Conservation (phyloP, 768 basidiomycete genomes). For the Butyriboletus loyo region DNA sequence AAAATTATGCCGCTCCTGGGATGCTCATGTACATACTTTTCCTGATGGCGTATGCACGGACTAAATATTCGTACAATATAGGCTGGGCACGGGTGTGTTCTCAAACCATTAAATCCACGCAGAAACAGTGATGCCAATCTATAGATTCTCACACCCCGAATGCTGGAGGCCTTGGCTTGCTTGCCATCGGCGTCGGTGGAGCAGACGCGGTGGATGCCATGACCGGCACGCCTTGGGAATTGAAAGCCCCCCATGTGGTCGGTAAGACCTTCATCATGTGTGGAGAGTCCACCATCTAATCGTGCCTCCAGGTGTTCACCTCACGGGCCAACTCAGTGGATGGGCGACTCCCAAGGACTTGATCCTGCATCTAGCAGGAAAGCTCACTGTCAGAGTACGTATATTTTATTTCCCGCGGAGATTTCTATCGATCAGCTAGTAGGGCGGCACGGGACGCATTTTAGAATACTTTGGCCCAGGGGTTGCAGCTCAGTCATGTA, state of each 20-base stretch:
- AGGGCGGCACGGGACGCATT: slow-evolving; percentile 96
- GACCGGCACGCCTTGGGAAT: slow-evolving; percentile 97
- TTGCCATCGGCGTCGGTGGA: slow-evolving; percentile 98
- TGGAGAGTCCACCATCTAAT: neutral
- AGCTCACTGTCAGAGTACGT: slow-evolving; percentile 85
- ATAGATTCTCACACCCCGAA: slow-evolving; percentile 97
- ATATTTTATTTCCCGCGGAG: neutral
- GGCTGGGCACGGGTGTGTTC: slow-evolving; percentile 74
- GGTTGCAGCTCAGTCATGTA: slow-evolving; percentile 85
- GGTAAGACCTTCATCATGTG: slow-evolving; percentile 42
- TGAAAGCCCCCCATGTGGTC: slow-evolving; percentile 84
- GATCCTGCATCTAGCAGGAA: slow-evolving; percentile 91
- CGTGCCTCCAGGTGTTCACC: slow-evolving; percentile 62
- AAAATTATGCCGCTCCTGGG: slow-evolving; percentile 95
- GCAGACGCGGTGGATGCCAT: slow-evolving; percentile 98
- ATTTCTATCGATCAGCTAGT: slow-evolving; percentile 2
- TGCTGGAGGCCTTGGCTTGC: slow-evolving; percentile 92
- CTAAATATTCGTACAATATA: slow-evolving; percentile 27
- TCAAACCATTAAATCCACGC: neutral
- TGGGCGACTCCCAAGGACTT: slow-evolving; percentile 98
- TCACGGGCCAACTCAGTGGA: slow-evolving; percentile 81
- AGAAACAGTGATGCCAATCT: slow-evolving; percentile 3
- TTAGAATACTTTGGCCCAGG: slow-evolving; percentile 97
- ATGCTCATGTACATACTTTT: slow-evolving; percentile 70
- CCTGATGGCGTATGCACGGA: neutral